Base-by-base conservation (phyloP, 1,284 basidiomycete species). In the Rugiboletus extremiorientalis region DNA sequence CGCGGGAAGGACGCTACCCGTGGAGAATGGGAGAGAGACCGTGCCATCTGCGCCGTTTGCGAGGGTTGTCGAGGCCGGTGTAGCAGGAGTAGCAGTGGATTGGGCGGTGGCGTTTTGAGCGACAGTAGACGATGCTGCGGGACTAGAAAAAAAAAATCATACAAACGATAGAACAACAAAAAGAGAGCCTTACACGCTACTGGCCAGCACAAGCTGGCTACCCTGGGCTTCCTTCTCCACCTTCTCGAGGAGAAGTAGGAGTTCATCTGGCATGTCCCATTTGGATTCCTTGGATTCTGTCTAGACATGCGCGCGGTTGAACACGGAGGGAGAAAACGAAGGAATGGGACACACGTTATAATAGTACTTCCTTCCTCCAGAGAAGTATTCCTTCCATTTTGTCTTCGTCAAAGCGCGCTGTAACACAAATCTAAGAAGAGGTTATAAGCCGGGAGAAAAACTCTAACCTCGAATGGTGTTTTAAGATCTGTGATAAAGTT, bases 181-280 rank as follows among this genome's bases (percentile, higher is more conserved):
- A 42, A 50, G 47, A 44, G 3, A 14, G 22, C 18, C 69, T 71
- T 69, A 65, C 68, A 70, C 56, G 38, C 71, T 61, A 54, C 70
- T 65, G 4, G 67, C 72, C 30, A 74, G 52, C 28, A 71, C 69
- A 16, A 73, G 73, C 57, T 73, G 62, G 22, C 64, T 69, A 18
- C 75, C 67, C 52, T 74, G 79, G 52, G 74, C 73, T 58, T 93
- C 90, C 64, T 89, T 89, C 71, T 93, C 92, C 3, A 95, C 88
- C 66, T 89, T 88, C 69, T 92, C 89, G 50, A 94, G 80, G 20
- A 95, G 74, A 27, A 91, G 79, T 25, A 89, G 74, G 30, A 97
- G 82, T 66, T 96, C 94, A 54, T 92, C 86, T 23, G 95, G 95
- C 83, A 96, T 90, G 60, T 95, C 91, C 95, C 95, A 98, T 79